phyloP scores from a whole-genome alignment of 2,329 filamentous ascomycete species.

The Fusarium pseudocircinatum region DNA sequence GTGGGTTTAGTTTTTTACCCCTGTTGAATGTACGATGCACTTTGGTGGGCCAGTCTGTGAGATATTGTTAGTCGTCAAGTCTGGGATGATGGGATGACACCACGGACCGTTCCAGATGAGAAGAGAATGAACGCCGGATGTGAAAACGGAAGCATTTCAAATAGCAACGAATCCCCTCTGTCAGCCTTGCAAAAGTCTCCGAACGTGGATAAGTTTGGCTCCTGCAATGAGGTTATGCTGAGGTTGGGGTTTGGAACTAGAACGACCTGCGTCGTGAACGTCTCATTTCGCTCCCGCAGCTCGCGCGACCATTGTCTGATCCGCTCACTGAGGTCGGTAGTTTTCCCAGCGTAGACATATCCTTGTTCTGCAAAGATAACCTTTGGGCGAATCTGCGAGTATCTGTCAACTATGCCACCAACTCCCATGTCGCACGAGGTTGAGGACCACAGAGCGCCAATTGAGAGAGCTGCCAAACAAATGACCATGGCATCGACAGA shows the following conservation, averaged over 20 bases:
- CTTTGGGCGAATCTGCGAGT: neutral
- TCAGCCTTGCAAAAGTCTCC: too few relatives aligned
- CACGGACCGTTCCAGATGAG: neutral
- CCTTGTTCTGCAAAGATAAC: neutral
- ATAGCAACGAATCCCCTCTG: neutral
- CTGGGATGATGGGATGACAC: too few relatives aligned
- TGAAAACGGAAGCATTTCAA: neutral
- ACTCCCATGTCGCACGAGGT: neutral
- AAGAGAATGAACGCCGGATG: neutral
- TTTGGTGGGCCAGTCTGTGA: neutral
- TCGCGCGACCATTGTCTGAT: neutral
- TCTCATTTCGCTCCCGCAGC: neutral
- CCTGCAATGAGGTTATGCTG: too few relatives aligned
- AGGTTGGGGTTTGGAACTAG: neutral
- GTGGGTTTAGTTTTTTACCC: neutral
- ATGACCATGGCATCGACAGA: neutral
- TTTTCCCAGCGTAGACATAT: neutral
- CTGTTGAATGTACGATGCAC: neutral
- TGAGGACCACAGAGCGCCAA: neutral
- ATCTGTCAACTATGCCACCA: neutral
- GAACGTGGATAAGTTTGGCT: too few relatives aligned
- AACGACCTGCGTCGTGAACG: neutral
- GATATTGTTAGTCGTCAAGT: too few relatives aligned
- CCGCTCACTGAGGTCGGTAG: neutral
- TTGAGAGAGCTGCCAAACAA: neutral